Base-by-base conservation (phyloP, 306 rosid genomes). In the Fragaria iinumae region DNA sequence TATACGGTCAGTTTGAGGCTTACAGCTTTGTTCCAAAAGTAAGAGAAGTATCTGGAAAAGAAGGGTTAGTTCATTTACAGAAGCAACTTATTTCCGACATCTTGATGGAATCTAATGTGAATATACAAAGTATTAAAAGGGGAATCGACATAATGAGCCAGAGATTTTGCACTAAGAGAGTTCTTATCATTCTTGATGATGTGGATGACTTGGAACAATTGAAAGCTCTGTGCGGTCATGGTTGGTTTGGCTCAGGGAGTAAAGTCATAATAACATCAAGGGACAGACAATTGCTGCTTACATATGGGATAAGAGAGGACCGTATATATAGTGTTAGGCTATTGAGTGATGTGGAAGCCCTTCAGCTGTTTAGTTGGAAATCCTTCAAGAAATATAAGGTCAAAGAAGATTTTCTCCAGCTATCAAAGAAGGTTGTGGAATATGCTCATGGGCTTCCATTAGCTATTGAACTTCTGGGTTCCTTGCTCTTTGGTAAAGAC, bases 371-470 rank as follows among this genome's bases (percentile, higher is more conserved):
- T 50, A n/a, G 64, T 36, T n/a, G 20, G 44, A 65, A 67, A 13
- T 49, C 80, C 17, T 76, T 76, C 39, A 41, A 20, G 57, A 59
- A 18, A 52, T 45, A 76, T 27, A 18, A 67, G 16, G 73, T 70
- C 0, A 7, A 43, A 45, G 45, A 50, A 52, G 67, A 4, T 12
- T 76, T 48, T 76, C 59, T 67, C 34, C n/a, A 76, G 27, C 66
- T 50, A 2, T n/a, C 73, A 6, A 67, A 50, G 38, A 69, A 34
- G 32, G 64, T 76, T 38, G 52, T 76, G 1, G 39, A 49, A 18
- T 76, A 76, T 4, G 48, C 65, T 66, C 32, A 43, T 9, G 81
- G 81, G 2, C 76, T 77, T 8, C 81, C 81, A 12, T 77, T 77
- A 18, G 81, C 70, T 34, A 60, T 78, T 21, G 41, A 62, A 55